Conservation (phyloP, 1,284 basidiomycete species). For the Marasmius sp. region DNA sequence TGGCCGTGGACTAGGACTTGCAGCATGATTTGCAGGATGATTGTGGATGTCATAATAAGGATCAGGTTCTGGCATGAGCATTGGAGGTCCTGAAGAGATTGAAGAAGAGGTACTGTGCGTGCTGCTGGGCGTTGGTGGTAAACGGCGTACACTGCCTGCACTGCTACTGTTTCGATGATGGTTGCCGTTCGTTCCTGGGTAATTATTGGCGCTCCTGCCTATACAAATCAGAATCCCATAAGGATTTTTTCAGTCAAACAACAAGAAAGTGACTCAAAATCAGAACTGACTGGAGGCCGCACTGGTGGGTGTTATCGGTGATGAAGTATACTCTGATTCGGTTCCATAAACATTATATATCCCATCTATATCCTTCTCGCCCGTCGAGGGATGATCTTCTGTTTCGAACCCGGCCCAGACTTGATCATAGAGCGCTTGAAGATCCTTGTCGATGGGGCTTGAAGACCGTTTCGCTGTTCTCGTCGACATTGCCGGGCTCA, state of each 20-base stretch:
- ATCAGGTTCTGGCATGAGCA: conserved; percentile 13
- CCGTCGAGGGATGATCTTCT: conserved; percentile 28
- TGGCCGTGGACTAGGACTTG: not conserved
- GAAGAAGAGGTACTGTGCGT: conserved; percentile 8
- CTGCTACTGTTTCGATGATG: conserved; percentile 10
- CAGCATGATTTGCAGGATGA: not conserved
- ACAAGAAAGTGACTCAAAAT: not conserved
- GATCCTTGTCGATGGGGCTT: conserved; percentile 59
- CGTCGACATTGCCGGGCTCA: not conserved
- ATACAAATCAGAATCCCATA: not conserved
- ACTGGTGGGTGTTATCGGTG: conserved; percentile 2
- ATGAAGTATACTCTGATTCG: conserved; percentile 12
- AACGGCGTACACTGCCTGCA: conserved; percentile 27
- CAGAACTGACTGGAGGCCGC: conserved; percentile 1
- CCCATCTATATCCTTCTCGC: conserved; percentile 19
- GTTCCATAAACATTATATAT: conserved; percentile 28
- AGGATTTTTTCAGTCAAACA: not conserved
- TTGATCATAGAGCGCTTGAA: conserved; percentile 69
- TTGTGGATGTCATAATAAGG: conserved; percentile 4
- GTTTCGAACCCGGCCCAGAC: conserved; percentile 66
- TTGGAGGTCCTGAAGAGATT: not conserved
- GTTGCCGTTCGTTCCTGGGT: conserved; percentile 15
- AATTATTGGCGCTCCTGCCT: conserved; percentile 1
- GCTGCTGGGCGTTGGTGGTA: conserved; percentile 41
- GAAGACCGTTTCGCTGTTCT: not conserved